Base-by-base conservation (phyloP, 139 green algal genomes). In the Chlamydomonas asymmetrica region DNA sequence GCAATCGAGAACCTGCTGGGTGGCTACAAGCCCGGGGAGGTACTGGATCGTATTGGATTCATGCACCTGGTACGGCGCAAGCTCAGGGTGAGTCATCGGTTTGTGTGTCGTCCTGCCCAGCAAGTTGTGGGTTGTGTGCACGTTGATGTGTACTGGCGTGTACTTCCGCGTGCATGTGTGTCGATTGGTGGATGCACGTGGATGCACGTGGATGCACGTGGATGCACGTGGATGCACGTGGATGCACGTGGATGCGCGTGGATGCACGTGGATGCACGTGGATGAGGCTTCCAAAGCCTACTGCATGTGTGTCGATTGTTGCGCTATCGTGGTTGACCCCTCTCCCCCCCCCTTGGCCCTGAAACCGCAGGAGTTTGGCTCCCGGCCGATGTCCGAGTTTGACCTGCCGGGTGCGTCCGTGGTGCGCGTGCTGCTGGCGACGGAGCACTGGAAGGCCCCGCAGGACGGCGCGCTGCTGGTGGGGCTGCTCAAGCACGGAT, bases 1-100 rank as follows among this genome's bases (percentile, higher is more conserved):
- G 3, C 6, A 23, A n/a, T 43, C 22, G 59, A 66, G 35, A 54
- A 72, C 27, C 38, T 79, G 37, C 63, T 71, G 37, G 52, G 63
- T 13, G n/a, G n/a, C 20, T 52, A 63, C 50, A 59, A 37, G 45
- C 5, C 49, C 22, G 39, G 49, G 2, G 61, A 79, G 16, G 73
- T 79, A n/a, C 18, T 79, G 48, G 49, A 72, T 27, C 73, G 73
- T 1, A 68, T 79, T 10, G 73, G 73, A 10, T 65, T 73, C 50
- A n/a, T 79, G 43, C 62, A 79, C 73, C 63, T 79, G n/a, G 62
- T 73, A 2, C 41, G 49, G 2, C 29, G 63, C 5, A 79, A 79
- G 73, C 59, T 79, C 35, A 25, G 18, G 48, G 73, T 71, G 63
- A 66, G 68, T 22, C 22, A 2, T n/a, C n/a, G n/a, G n/a, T n/a